Conservation (phyloP, 202 grass and related monocot species). For the Panicum virgatum region DNA sequence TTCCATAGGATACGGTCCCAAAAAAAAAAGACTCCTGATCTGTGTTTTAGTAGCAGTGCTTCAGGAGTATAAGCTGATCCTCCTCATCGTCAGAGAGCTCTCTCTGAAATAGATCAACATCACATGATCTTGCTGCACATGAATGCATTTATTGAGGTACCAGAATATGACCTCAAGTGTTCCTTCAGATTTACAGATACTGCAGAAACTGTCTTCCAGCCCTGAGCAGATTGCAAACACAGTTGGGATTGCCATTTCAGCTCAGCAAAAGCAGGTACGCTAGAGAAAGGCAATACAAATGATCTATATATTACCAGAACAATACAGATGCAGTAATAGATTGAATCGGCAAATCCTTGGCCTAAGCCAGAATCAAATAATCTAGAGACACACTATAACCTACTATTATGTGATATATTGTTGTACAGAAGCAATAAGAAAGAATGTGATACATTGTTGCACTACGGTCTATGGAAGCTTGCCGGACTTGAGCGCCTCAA, state of each 20-base stretch:
- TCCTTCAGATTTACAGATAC: too few relatives aligned
- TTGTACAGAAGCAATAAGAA: constrained; percentile 7
- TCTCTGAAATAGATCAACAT: too few relatives aligned
- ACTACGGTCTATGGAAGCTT: constrained; percentile 55
- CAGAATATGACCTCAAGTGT: too few relatives aligned
- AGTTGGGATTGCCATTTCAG: background rate
- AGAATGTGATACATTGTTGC: background rate
- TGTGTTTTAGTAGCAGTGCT: too few relatives aligned
- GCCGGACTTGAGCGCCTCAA: constrained; percentile 70
- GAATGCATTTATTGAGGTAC: too few relatives aligned
- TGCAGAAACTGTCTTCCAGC: too few relatives aligned
- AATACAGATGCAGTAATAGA: background rate
- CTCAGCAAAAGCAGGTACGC: too few relatives aligned
- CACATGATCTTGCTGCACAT: too few relatives aligned
- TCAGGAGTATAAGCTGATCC: too few relatives aligned
- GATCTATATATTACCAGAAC: constrained; percentile 3
- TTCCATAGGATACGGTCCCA: too few relatives aligned
- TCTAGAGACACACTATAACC: background rate
- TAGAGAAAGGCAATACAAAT: background rate
- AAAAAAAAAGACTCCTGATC: too few relatives aligned
- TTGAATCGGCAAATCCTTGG: constrained; percentile 4
- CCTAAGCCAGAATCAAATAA: constrained; percentile 31
- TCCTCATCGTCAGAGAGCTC: too few relatives aligned
- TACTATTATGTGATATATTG: constrained; percentile 19
- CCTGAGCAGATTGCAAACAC: background rate